Percentiles rank a stretch among this genome's conserved stretches.
Evolutionary conservation across 169 alveolate genomes (phyloP).

Genomic region (Eimeria sp.): DNA sequence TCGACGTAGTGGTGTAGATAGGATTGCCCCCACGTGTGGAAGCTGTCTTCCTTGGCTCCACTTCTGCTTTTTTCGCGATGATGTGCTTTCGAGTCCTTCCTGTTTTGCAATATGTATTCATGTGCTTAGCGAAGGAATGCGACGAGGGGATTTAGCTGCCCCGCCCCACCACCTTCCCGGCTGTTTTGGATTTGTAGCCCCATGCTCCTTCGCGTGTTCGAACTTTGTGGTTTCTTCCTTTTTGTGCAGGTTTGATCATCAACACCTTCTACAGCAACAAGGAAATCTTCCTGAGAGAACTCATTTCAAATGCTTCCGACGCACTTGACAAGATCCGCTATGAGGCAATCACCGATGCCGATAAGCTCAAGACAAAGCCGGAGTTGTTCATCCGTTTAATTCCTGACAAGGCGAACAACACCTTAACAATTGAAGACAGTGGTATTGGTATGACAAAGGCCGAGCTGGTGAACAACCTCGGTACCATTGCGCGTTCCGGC

Average conservation of each 20-base stretch:
- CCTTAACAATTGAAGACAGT: constrained; percentile 98
- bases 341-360: constrained; percentile 98
- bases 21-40: too few species aligned
- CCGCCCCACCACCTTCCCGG: too few species aligned
- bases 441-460: constrained; percentile 99
- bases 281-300: constrained; percentile 99
- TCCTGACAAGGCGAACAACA: constrained; percentile 98
- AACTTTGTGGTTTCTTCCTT: constrained; percentile 85
- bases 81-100: too few species aligned
- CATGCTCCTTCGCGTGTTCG: too few species aligned
- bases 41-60: too few species aligned
- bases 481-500: constrained; percentile 99
- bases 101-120: too few species aligned
- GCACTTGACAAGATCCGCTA: constrained; percentile 99
- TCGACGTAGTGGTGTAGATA: too few species aligned
- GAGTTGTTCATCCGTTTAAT: constrained; percentile 97
- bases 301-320: constrained; percentile 99
- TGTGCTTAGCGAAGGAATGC: constrained; percentile 98
- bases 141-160: constrained; percentile 89
- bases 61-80: too few species aligned
- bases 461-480: constrained; percentile 98
- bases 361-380: constrained; percentile 95
- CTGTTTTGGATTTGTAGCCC: too few species aligned
- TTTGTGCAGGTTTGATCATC: constrained; percentile 93
- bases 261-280: constrained; percentile 99